Percentiles rank a stretch among this genome's conserved stretches.
Evolutionary conservation across 352 stramenopile genomes (phyloP).

Genomic region (Pythium aristosporum): DNA sequence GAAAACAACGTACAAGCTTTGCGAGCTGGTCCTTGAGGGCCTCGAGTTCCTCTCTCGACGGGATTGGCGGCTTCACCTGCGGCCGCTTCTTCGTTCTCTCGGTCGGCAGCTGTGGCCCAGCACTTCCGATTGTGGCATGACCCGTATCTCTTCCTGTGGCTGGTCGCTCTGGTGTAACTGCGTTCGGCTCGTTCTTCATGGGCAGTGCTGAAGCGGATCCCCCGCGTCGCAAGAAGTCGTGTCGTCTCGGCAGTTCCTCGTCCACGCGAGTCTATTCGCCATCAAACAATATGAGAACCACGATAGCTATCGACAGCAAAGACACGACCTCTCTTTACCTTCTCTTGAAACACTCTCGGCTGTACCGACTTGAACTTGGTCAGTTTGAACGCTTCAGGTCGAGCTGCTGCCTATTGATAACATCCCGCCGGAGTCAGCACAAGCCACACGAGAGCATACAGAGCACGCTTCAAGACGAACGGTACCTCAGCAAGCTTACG

Average conservation of each 20-base stretch:
- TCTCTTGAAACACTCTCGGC: constrained; percentile 44
- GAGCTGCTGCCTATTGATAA: constrained; percentile 32
- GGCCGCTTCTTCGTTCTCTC: constrained; percentile 9
- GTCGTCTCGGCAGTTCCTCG: constrained; percentile 12
- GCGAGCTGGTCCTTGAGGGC: constrained; percentile 20
- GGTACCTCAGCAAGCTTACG: constrained; percentile 41
- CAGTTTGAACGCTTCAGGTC: constrained; percentile 61
- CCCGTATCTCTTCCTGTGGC: not conserved
- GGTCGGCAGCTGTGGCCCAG: not conserved
- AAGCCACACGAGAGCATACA: not conserved
- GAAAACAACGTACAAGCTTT: constrained; percentile 14
- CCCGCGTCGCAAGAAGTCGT: constrained; percentile 24
- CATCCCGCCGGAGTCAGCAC: not conserved
- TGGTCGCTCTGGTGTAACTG: not conserved
- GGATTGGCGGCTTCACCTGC: constrained; percentile 25
- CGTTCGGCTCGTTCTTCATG: constrained; percentile 9
- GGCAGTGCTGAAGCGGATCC: constrained; percentile 11
- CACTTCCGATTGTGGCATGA: not conserved
- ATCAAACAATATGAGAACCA: not conserved
- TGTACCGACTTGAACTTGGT: constrained; percentile 60
- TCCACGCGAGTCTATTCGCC: constrained; percentile 3
- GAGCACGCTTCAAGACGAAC: not conserved
- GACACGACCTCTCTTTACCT: constrained; percentile 14
- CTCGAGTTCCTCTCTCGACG: constrained; percentile 25
- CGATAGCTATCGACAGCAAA: not conserved